Conservation (phyloP, 352 stramenopile genomes). For the Phytophthora cryptogea region DNA sequence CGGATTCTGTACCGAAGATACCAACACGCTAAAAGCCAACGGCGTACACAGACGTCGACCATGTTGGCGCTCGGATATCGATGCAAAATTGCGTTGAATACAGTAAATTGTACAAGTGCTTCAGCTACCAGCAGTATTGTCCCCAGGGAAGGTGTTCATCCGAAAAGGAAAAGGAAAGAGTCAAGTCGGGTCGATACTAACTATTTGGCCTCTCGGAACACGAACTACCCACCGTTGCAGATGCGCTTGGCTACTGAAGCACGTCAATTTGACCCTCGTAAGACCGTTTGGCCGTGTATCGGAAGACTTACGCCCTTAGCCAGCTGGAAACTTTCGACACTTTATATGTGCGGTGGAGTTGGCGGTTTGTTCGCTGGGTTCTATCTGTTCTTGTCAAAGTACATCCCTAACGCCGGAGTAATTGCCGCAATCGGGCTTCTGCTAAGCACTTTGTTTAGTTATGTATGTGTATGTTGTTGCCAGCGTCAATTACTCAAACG, state of each 20-base stretch:
- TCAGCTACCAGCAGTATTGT: neutral
- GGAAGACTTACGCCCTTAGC: conserved; percentile 1
- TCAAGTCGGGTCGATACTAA: conserved; percentile 1
- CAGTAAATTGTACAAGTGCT: neutral
- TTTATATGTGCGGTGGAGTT: conserved; percentile 4
- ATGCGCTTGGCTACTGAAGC: conserved; percentile 11
- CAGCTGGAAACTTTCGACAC: neutral
- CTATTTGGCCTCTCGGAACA: neutral
- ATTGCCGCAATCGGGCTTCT: neutral
- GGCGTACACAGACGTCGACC: neutral
- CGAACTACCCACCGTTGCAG: conserved; percentile 4
- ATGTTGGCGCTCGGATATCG: conserved; percentile 3
- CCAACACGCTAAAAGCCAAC: neutral
- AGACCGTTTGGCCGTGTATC: conserved; percentile 12
- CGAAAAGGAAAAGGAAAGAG: neutral
- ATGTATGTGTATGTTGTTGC: neutral
- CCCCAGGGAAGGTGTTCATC: neutral
- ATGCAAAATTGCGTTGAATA: conserved; percentile 13
- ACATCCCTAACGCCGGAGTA: neutral
- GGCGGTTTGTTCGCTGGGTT: conserved; percentile 3
- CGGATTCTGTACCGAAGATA: conserved; percentile 19
- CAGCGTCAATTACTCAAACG: conserved; percentile 14
- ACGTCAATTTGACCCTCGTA: conserved; percentile 2
- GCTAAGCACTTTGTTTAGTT: neutral
- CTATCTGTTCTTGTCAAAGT: conserved; percentile 3